These are phyloP conservation scores for Penicillium sp. DNA, from an alignment of 2,329 filamentous ascomycete species.

Conservation along the genomic window DNA sequence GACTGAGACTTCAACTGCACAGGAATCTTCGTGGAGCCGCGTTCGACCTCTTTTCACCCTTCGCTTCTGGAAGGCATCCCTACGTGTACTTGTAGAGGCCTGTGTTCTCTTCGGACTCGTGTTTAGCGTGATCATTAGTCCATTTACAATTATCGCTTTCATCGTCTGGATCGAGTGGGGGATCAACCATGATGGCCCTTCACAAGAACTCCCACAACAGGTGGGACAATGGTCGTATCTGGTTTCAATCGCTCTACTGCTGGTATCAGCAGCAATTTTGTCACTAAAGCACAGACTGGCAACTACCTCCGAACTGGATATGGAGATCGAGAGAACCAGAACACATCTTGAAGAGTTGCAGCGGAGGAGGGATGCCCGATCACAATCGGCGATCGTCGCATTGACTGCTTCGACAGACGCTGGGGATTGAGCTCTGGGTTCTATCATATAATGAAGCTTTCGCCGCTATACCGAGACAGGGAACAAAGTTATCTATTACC, in stretches of 20 bases:
- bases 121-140: slow-evolving; percentile 30
- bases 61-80: slow-evolving; percentile 8
- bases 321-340: slow-evolving; percentile 24
- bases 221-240: slow-evolving; percentile 32
- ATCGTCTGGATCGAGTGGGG: slow-evolving; percentile 32
- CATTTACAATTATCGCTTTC: slow-evolving; percentile 29
- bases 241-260: slow-evolving; percentile 26
- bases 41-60: slow-evolving; percentile 5
- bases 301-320: slow-evolving; percentile 25
- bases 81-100: slow-evolving; percentile 14
- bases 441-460: not conserved
- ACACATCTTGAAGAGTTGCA: slow-evolving; percentile 13
- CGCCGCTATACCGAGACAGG: not conserved
- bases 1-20: too few species aligned
- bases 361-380: slow-evolving; percentile 6
- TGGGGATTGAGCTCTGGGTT: not conserved
- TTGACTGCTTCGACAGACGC: not conserved
- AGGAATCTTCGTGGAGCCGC: not conserved
- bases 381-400: not conserved
- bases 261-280: slow-evolving; percentile 26
- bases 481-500: not conserved
- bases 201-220: slow-evolving; percentile 26
- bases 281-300: slow-evolving; percentile 27
- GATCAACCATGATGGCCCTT: slow-evolving; percentile 28
- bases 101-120: slow-evolving; percentile 17